Evolutionary conservation across 2,329 filamentous ascomycete species (phyloP), one percentile per base, ranked within the genome.

Genomic region (Botrytis squamosa): DNA sequence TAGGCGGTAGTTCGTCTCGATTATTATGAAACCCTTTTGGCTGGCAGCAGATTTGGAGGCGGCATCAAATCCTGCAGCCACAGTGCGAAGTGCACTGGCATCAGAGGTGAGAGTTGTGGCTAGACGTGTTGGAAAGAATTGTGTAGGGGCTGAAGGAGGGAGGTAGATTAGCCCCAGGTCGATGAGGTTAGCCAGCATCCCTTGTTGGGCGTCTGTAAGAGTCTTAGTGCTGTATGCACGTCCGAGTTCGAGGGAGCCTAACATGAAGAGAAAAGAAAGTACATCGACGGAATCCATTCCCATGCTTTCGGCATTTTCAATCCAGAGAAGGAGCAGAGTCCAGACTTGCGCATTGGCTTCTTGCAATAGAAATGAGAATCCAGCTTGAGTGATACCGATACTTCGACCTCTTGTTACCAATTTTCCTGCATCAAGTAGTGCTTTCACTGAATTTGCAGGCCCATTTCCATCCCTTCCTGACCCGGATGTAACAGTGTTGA

Each of bases 271-370:
- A 82, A 99, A 99, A 10, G 93, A 95, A 9, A 99, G 89, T 81
- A 98, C 95, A 80, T 99, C 96, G 66, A 97, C 94, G 74, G 92
- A 91, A 77, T 97, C 94, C 86, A 97, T 92, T 46, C 89, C 88
- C 78, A 81, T 79, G 16, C 66, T 57, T 38, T 94, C 91, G 63
- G 92, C 92, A 75, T 94, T 92, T 77, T 97, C 93, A 69, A 99
- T 90, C 86, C 97, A 99, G 46, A 98, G 90, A 44, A 99, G 91
- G 52, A 99, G 86, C 65, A 99, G 86, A 40, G 94, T 96, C 96
- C 96, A 99, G 52, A 99, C 94, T 82, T 99, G 96, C 0, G 95
- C 94, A 82, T 98, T 98, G 74, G 95, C 92, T 80, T 98, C 95
- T 80, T 98, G 95, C 14, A 99, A 86, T 73, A 99, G 86, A 80